phyloP scores from a whole-genome alignment of 345 rosid genomes.

The Rhodamnia argentea region DNA sequence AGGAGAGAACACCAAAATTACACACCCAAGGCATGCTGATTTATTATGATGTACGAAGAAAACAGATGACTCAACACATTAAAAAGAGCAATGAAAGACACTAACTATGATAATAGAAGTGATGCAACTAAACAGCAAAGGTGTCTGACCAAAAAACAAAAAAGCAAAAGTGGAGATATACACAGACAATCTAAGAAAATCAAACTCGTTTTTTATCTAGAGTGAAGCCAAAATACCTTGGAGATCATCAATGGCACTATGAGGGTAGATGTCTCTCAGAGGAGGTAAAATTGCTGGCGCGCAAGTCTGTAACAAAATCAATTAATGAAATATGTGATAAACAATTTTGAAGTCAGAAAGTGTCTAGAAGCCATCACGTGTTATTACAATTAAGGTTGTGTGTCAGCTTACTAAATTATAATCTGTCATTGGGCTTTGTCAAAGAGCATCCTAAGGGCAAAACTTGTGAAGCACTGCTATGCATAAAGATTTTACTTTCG shows the following conservation, averaged over 20 bases:
- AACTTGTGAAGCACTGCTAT: not conserved
- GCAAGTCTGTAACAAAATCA: constrained; percentile 53
- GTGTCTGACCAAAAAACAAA: too few species aligned
- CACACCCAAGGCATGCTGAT: not conserved
- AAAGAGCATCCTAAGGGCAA: not conserved
- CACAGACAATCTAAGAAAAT: not conserved
- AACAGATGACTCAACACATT: not conserved
- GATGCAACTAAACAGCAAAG: not conserved
- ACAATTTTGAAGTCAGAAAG: not conserved
- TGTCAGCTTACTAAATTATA: not conserved
- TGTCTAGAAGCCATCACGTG: not conserved
- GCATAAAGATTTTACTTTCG: not conserved
- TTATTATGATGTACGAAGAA: not conserved
- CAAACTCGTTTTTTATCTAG: not conserved
- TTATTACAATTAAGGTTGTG: not conserved
- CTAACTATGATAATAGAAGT: not conserved
- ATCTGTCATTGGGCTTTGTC: not conserved
- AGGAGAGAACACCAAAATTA: not conserved
- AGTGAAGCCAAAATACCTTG: constrained; percentile 30
- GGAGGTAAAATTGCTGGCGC: constrained; percentile 88
- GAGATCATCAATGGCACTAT: constrained; percentile 63
- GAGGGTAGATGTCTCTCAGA: constrained; percentile 53
- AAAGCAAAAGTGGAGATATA: not conserved
- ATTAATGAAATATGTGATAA: not conserved
- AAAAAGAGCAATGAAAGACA: not conserved